phyloP scores from a whole-genome alignment of 1,284 basidiomycete species.

The Tylopilus sp. region DNA sequence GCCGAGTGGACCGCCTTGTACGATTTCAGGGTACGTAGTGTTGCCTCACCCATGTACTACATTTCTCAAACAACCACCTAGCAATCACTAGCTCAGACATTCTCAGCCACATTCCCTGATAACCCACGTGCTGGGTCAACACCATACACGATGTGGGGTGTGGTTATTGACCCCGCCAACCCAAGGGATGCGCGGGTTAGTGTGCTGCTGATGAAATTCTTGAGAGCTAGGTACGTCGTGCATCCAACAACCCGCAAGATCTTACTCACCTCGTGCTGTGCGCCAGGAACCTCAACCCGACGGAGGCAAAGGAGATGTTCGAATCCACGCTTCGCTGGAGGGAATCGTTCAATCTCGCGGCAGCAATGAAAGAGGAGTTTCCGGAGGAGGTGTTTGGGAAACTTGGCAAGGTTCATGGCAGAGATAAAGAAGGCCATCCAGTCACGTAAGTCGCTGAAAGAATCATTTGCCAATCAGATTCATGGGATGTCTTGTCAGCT shows the following conservation, averaged over 20 bases:
- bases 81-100: constrained; percentile 67
- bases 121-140: constrained; percentile 59
- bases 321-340: constrained; percentile 79
- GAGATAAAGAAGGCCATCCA: constrained; percentile 74
- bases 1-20: constrained; percentile 76
- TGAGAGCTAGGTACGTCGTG: constrained; percentile 72
- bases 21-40: constrained; percentile 64
- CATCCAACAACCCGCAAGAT: neutral
- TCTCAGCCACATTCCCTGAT: constrained; percentile 56
- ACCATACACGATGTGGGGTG: constrained; percentile 75
- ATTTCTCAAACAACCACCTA: constrained; percentile 36
- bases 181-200: constrained; percentile 70
- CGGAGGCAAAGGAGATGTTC: constrained; percentile 72
- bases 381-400: constrained; percentile 73
- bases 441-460: constrained; percentile 61
- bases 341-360: constrained; percentile 72
- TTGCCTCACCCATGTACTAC: neutral
- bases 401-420: constrained; percentile 73
- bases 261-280: neutral
- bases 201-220: constrained; percentile 82
- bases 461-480: constrained; percentile 1
- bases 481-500: constrained; percentile 50
- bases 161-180: constrained; percentile 67
- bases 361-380: constrained; percentile 69
- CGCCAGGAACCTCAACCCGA: constrained; percentile 64